A percentile compares a stretch with the other conserved stretches of the same genome.
Evolutionary conservation across 2,329 filamentous ascomycete genomes (phyloP).

Genomic region (Penicillium sp.): DNA sequence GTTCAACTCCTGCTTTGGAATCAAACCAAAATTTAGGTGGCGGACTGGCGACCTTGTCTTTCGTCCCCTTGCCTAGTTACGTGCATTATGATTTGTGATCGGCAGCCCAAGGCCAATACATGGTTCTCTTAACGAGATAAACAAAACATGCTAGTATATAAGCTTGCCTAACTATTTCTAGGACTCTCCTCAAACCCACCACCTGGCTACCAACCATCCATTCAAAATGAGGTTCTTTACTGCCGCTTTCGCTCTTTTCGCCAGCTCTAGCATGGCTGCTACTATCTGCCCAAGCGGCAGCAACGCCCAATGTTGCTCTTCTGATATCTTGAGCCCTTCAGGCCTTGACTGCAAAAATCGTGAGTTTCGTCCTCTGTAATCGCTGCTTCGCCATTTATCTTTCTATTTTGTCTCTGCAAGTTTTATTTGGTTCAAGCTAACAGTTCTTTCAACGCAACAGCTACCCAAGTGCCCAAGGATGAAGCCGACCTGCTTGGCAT

Average conservation of each 20-base stretch:
- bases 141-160: too few relatives aligned
- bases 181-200: background rate
- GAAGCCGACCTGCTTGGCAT: background rate
- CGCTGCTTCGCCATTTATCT: background rate
- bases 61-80: too few relatives aligned
- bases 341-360: background rate
- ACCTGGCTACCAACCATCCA: background rate
- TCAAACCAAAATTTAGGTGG: too few relatives aligned
- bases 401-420: background rate
- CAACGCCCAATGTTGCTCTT: background rate
- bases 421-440: background rate
- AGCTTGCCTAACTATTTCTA: background rate
- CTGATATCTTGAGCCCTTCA: background rate
- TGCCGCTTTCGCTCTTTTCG: background rate
- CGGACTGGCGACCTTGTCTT: too few relatives aligned
- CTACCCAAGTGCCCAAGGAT: background rate
- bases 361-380: background rate
- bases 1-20: too few relatives aligned
- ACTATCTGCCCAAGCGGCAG: background rate
- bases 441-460: background rate
- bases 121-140: too few relatives aligned
- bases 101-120: too few relatives aligned
- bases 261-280: background rate
- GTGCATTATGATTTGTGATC: too few relatives aligned
- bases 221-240: background rate